Conservation (phyloP, 495 filamentous ascomycete genomes). For the Penicillium crystallinum region DNA sequence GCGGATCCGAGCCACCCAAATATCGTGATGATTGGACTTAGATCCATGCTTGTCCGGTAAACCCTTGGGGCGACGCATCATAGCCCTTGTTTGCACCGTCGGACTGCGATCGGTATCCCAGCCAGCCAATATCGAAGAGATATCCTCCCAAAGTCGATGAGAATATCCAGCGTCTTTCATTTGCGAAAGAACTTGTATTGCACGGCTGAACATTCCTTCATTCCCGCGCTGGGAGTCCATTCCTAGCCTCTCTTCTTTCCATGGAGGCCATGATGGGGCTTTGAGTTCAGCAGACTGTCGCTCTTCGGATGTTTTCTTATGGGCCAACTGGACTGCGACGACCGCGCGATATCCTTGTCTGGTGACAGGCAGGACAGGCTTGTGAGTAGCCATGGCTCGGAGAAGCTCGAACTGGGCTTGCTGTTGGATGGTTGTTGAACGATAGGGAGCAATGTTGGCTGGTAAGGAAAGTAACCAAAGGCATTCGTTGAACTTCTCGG, state of each 20-base stretch:
- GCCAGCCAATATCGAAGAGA: conserved; percentile 53
- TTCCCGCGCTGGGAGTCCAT: conserved; percentile 52
- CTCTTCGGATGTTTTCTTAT: conserved; percentile 56
- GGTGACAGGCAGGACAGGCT: conserved; percentile 52
- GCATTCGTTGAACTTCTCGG: conserved; percentile 46
- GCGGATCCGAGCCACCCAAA: conserved; percentile 59
- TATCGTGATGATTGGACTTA: conserved; percentile 12
- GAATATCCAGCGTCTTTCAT: conserved; percentile 63
- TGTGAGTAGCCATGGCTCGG: conserved; percentile 52
- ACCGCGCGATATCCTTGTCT: conserved; percentile 61
- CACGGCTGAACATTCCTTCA: conserved; percentile 55
- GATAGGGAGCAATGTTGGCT: conserved; percentile 43
- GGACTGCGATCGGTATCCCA: conserved; percentile 66
- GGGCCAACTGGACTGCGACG: conserved; percentile 54
- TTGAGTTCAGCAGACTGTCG: conserved; percentile 55
- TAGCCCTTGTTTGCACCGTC: conserved; percentile 59
- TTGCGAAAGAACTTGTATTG: conserved; percentile 49
- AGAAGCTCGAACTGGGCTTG: conserved; percentile 61
- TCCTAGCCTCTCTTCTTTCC: conserved; percentile 58
- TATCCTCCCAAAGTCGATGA: conserved; percentile 49
- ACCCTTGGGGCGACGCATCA: conserved; percentile 22
- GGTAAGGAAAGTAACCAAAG: conserved; percentile 54
- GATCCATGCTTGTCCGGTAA: conserved; percentile 13
- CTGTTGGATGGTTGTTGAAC: conserved; percentile 46
- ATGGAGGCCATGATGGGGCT: conserved; percentile 64